Evolutionary conservation across 805 yeast species (phyloP).

Genomic region (Metschnikowia chrysomelidarum): DNA sequence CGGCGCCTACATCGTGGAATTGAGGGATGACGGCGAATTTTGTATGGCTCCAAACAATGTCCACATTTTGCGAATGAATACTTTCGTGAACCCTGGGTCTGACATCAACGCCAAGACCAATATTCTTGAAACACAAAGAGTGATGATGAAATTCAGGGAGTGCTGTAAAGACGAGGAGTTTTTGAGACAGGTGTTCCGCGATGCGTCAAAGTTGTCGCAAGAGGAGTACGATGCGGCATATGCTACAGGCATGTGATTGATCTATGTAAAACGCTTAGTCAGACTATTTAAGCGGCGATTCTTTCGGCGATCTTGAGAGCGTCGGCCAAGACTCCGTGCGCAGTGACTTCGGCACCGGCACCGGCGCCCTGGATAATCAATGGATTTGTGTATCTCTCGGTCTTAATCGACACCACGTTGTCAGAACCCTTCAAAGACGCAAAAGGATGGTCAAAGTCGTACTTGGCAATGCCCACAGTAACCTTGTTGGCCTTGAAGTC

Average conservation of each 20-base stretch:
- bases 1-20: slow-evolving; percentile 87
- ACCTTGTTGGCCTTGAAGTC: slow-evolving; percentile 69
- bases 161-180: slow-evolving; percentile 53
- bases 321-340: slow-evolving; percentile 90
- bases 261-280: neutral
- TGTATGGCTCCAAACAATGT: slow-evolving; percentile 85
- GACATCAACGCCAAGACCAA: slow-evolving; percentile 29
- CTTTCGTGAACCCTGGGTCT: slow-evolving; percentile 28
- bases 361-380: slow-evolving; percentile 98
- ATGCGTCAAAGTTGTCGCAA: slow-evolving; percentile 53
- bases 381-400: slow-evolving; percentile 91
- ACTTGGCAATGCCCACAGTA: slow-evolving; percentile 85
- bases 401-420: slow-evolving; percentile 87
- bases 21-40: slow-evolving; percentile 73
- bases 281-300: slow-evolving; percentile 44
- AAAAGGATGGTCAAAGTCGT: slow-evolving; percentile 87
- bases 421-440: slow-evolving; percentile 96
- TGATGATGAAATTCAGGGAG: slow-evolving; percentile 66
- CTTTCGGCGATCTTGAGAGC: slow-evolving; percentile 89
- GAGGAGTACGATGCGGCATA: slow-evolving; percentile 25
- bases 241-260: slow-evolving; percentile 13
- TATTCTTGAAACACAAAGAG: slow-evolving; percentile 64
- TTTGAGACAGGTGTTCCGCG: slow-evolving; percentile 53
- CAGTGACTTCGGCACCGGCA: slow-evolving; percentile 73
- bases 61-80: slow-evolving; percentile 71